These are phyloP conservation scores for Capronia epimyces DNA, from an alignment of 2,329 filamentous ascomycete species.

Conservation along the genomic window DNA sequence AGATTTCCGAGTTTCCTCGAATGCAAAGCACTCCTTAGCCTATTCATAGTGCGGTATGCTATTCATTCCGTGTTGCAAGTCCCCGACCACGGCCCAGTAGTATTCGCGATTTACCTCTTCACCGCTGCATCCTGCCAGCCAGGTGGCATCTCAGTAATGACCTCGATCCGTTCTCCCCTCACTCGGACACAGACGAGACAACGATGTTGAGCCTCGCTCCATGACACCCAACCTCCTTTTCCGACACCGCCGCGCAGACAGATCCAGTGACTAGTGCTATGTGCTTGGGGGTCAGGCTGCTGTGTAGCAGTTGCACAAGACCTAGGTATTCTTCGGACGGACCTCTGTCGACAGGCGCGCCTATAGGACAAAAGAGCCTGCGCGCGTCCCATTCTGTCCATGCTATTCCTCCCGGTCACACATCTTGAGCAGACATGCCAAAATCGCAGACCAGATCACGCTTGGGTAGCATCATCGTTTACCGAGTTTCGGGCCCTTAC, in stretches of 20 bases:
- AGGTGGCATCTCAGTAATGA: too few species aligned
- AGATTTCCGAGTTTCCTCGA: too few species aligned
- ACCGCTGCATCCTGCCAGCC: too few species aligned
- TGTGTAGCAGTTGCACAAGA: background rate
- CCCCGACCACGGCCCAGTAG: too few species aligned
- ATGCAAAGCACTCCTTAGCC: too few species aligned
- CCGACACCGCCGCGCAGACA: background rate
- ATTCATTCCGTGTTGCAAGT: too few species aligned
- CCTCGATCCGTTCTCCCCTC: background rate
- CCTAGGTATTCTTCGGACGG: background rate
- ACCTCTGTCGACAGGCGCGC: background rate
- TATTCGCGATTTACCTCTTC: too few species aligned
- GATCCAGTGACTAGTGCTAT: background rate
- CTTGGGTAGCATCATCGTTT: background rate
- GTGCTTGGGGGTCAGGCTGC: background rate
- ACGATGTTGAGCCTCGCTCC: background rate
- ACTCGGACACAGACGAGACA: background rate
- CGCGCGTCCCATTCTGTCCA: background rate
- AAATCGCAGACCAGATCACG: background rate
- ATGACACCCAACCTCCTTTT: background rate
- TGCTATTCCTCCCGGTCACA: background rate
- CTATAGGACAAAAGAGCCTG: background rate
- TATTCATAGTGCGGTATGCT: too few species aligned
- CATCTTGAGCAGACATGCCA: too few species aligned
- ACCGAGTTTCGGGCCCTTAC: conserved; percentile 5